Base-by-base conservation (phyloP, 2,329 filamentous ascomycete genomes). In the Aspergillus sp. region DNA sequence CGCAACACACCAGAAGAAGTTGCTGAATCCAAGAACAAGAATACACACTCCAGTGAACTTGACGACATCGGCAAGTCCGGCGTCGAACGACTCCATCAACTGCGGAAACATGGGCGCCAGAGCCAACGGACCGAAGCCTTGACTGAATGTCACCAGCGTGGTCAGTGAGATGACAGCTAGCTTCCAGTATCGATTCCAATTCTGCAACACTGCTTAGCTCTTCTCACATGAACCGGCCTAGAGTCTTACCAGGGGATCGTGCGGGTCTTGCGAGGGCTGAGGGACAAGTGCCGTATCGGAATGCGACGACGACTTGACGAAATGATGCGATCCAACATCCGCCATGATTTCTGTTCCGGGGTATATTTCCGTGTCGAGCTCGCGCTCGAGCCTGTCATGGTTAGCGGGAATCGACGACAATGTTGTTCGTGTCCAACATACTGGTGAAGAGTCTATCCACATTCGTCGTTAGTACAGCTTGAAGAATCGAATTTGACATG, bases 251-350 rank as follows among this genome's bases (percentile, higher is more conserved):
- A 79, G 60, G 14, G 76, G 76, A 64, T 80, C 76, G 60, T 76
- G 66, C 8, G 71, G 72, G 51, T 77, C 68, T 32, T 71, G 65
- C 1, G 75, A 77, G 5, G 79, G 79, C 55, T 81, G 79, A 22
- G 78, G 79, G 9, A 80, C 76, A n/a, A 81, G 67, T 14, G 79
- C 77, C 32, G 75, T 70, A 19, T 67, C 65, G 19, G 69, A 67
- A 22, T 64, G 61, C 17, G 66, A 65, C 19, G 75, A 73, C 60
- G 71, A 65, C 54, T 85, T 86, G 61, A 86, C 82, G 60, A 87
- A 87, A 65, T 86, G 83, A 66, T 85, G 82, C 1, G 73, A 72
- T 17, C 82, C 82, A 35, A 86, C 77, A 73, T 87, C 80, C 8
- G 75, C 69, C 81, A 84, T 84, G 61, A 83, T 74, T 65, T 83